Percentiles rank a stretch among this genome's conserved stretches.
These are phyloP conservation scores for Acacia crassicarpa DNA, from an alignment of 306 rosid genomes.

Conservation along the genomic window DNA sequence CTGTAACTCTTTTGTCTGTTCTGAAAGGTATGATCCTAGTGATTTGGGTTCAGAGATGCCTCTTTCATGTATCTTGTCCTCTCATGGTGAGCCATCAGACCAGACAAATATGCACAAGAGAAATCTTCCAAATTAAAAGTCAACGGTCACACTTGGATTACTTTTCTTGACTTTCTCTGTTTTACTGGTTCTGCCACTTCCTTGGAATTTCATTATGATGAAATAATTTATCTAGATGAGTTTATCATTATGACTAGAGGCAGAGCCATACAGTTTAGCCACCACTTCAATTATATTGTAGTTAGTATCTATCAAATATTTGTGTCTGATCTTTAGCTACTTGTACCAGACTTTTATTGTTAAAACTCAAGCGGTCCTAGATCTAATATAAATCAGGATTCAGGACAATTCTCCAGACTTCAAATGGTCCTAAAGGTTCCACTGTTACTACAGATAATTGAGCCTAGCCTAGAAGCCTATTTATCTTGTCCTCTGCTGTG, in stretches of 20 bases:
- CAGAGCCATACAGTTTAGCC: background rate
- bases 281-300: background rate
- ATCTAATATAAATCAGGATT: too few relatives aligned
- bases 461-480: background rate
- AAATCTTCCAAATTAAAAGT: background rate
- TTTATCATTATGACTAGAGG: background rate
- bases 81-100: background rate
- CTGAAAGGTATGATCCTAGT: background rate
- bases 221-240: background rate
- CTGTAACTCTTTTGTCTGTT: background rate
- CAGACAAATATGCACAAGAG: background rate
- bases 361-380: too few relatives aligned
- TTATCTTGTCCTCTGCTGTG: background rate
- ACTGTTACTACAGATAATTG: background rate
- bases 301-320: background rate
- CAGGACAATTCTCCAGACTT: too few relatives aligned
- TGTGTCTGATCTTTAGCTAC: background rate
- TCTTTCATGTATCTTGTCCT: background rate
- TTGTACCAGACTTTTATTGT: background rate
- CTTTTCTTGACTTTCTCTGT: background rate
- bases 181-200: background rate
- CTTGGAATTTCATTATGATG: background rate
- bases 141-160: background rate
- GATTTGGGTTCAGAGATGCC: slow-evolving; percentile 27
- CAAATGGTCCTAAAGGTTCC: background rate